Evolutionary conservation across 148 eudicot species (phyloP).

Genomic region (Rhododendron henanense): DNA sequence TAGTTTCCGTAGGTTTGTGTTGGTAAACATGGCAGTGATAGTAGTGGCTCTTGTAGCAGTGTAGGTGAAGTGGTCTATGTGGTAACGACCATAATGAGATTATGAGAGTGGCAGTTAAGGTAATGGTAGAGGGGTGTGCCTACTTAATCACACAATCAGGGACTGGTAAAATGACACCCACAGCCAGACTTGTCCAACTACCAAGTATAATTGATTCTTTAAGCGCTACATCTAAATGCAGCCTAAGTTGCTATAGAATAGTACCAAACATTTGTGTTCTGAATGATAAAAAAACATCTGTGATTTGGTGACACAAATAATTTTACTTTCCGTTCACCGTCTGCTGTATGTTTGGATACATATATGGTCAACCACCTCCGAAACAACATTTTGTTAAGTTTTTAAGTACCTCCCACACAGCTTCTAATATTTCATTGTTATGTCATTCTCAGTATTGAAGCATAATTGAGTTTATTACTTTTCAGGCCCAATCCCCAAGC

Average conservation of each 20-base stretch:
- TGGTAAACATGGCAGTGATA: background rate
- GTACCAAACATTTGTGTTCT: background rate
- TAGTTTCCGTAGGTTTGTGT: background rate
- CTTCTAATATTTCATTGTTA: background rate
- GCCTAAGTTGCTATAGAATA: background rate
- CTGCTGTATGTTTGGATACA: background rate
- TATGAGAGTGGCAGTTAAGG: background rate
- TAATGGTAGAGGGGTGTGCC: background rate
- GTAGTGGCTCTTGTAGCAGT: background rate
- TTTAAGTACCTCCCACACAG: background rate
- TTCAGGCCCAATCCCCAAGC: constrained; percentile 41
- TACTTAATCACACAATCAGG: background rate
- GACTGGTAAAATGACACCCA: background rate
- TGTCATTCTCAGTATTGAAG: background rate
- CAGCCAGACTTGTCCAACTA: background rate
- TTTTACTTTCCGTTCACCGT: background rate
- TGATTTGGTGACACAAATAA: background rate
- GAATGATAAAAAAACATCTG: background rate
- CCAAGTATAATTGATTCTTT: background rate
- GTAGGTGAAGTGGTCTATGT: background rate
- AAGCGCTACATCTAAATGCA: background rate
- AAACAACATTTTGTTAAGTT: background rate
- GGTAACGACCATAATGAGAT: background rate
- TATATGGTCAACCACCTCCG: too few relatives aligned
- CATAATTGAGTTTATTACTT: background rate